Evolutionary conservation across 202 grass and related monocot genomes (phyloP).

Genomic region (Musa balbisiana): DNA sequence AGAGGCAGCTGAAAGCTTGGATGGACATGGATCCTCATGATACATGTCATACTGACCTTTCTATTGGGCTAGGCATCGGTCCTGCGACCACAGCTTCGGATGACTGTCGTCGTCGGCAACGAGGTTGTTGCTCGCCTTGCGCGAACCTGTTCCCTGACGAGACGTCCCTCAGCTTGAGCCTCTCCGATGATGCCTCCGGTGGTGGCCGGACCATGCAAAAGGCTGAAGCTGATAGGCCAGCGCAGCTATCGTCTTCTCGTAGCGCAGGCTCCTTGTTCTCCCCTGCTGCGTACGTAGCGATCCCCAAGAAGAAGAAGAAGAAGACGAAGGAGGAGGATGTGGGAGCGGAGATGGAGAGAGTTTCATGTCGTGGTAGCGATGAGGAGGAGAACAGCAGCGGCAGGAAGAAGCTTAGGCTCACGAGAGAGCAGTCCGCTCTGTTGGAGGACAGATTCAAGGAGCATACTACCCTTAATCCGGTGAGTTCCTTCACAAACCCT

Average conservation of each 20-base stretch:
- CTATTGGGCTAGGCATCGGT: slow-evolving; percentile 1
- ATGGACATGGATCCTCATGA: slow-evolving; percentile 1
- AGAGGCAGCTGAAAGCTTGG: background rate
- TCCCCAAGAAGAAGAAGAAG: background rate
- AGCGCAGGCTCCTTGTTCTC: slow-evolving; percentile 14
- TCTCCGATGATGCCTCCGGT: background rate
- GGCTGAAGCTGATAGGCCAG: background rate
- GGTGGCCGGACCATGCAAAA: too few relatives aligned
- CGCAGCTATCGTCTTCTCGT: background rate
- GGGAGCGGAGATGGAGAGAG: slow-evolving; percentile 7
- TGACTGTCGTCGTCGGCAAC: background rate
- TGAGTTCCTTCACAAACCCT: background rate
- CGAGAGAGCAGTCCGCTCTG: slow-evolving; percentile 26
- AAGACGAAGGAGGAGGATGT: background rate
- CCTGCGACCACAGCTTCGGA: too few relatives aligned
- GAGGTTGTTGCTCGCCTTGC: background rate
- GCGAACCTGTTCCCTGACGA: too few relatives aligned
- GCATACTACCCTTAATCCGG: slow-evolving; percentile 29
- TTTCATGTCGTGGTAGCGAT: background rate
- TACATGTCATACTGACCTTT: background rate
- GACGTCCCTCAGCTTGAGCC: slow-evolving; percentile 8
- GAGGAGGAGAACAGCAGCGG: background rate
- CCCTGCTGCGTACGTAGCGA: background rate
- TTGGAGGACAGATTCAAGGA: slow-evolving; percentile 44
- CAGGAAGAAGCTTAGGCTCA: slow-evolving; percentile 63